phyloP scores from a whole-genome alignment of 140 eudicot species.

The Anethum foeniculum region DNA sequence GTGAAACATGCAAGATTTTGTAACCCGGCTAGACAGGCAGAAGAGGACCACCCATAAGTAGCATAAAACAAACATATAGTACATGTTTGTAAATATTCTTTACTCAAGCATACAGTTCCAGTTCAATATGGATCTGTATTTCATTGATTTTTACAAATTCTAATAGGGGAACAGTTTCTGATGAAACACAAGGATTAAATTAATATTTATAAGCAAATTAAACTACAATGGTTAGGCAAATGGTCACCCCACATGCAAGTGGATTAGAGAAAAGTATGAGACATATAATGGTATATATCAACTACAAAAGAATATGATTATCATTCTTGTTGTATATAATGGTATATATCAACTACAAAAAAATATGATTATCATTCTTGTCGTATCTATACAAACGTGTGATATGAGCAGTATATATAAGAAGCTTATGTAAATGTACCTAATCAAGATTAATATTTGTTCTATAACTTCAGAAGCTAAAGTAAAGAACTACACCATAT shows the following conservation, averaged over 20 bases:
- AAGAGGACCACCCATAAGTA: background rate
- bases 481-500: background rate
- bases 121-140: background rate
- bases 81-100: background rate
- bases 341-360: too few species aligned
- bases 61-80: background rate
- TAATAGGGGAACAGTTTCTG: background rate
- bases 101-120: background rate
- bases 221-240: background rate
- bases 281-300: background rate
- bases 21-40: background rate
- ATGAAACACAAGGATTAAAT: background rate
- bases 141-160: background rate
- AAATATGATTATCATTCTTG: background rate
- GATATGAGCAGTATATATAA: background rate
- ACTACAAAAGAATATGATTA: background rate
- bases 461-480: background rate
- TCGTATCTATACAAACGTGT: background rate
- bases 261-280: background rate
- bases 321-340: background rate
- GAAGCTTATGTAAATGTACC: background rate
- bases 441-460: background rate
- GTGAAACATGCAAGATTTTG: background rate
- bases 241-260: background rate
- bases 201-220: background rate